These are phyloP conservation scores for Coemansia aciculifera DNA, from an alignment of 192 early-diverging fungal species.

Conservation along the genomic window DNA sequence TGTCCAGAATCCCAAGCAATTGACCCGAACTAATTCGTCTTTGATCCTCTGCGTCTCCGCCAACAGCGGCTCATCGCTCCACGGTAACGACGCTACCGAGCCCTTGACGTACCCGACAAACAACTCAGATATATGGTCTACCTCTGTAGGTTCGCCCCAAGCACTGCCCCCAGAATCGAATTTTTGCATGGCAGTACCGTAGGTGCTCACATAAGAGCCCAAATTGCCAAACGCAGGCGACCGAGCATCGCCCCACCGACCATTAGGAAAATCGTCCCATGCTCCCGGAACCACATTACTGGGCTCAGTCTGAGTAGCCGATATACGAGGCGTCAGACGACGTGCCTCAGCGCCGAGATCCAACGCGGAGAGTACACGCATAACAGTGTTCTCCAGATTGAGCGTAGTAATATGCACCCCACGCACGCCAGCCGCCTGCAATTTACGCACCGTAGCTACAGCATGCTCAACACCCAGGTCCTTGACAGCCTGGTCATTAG, in stretches of 20 bases:
- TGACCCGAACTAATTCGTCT: constrained; percentile 67
- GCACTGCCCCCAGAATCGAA: constrained; percentile 65
- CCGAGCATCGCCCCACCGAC: constrained; percentile 95
- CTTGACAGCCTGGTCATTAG: constrained; percentile 95
- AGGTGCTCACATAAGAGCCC: constrained; percentile 57
- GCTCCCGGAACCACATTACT: constrained; percentile 10
- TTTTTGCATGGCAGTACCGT: constrained; percentile 73
- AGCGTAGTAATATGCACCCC: constrained; percentile 95
- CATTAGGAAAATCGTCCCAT: constrained; percentile 97
- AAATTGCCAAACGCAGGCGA: constrained; percentile 85
- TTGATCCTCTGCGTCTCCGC: constrained; percentile 74
- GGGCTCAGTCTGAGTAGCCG: background rate
- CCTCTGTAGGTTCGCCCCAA: constrained; percentile 74
- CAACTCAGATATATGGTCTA: constrained; percentile 66
- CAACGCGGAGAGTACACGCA: constrained; percentile 78
- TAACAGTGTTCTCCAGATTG: constrained; percentile 84
- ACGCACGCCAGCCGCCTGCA: constrained; percentile 56
- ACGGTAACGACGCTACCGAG: constrained; percentile 77
- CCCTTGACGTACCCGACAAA: constrained; percentile 83
- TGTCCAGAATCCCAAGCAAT: constrained; percentile 81
- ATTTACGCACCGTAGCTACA: constrained; percentile 69
- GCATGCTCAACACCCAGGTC: constrained; percentile 87
- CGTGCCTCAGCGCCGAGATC: constrained; percentile 19
- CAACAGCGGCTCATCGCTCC: constrained; percentile 73
- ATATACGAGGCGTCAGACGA: background rate